Conservation (phyloP, 768 basidiomycete species). For the Boletus speciosus region DNA sequence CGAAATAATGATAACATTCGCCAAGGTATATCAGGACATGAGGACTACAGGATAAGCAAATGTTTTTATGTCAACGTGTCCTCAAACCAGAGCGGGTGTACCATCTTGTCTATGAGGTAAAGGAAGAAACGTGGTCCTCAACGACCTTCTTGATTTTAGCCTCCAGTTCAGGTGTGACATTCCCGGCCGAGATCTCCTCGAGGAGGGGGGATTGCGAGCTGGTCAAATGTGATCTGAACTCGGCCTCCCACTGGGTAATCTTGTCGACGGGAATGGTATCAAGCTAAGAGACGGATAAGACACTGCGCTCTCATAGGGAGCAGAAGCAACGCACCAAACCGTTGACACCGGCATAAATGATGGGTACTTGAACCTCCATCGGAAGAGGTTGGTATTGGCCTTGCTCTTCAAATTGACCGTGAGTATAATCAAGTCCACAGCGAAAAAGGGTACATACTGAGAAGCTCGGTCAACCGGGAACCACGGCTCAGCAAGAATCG, state of each 20-base stretch:
- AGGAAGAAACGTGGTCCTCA: constrained; percentile 82
- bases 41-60: constrained; percentile 14
- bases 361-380: constrained; percentile 96
- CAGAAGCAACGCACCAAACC: constrained; percentile 68
- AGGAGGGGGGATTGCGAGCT: constrained; percentile 73
- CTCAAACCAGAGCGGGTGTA: constrained; percentile 13
- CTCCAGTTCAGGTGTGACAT: constrained; percentile 87
- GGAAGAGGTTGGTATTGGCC: constrained; percentile 95
- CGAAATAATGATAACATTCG: constrained; percentile 30
- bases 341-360: constrained; percentile 99
- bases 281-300: constrained; percentile 46
- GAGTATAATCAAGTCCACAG: constrained; percentile 4
- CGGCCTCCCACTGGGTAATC: constrained; percentile 89
- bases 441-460: constrained; percentile 50
- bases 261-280: constrained; percentile 94
- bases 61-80: constrained; percentile 21
- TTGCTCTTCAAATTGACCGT: constrained; percentile 62
- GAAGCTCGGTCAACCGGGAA: constrained; percentile 95
- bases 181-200: constrained; percentile 78
- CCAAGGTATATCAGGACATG: constrained; percentile 24
- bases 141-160: constrained; percentile 93
- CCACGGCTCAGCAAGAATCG: constrained; percentile 98
- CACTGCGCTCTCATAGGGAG: neutral
- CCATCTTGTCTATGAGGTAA: constrained; percentile 51
- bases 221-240: constrained; percentile 86